These are phyloP conservation scores for Podospora comata DNA, from an alignment of 495 filamentous ascomycete genomes.

Conservation along the genomic window DNA sequence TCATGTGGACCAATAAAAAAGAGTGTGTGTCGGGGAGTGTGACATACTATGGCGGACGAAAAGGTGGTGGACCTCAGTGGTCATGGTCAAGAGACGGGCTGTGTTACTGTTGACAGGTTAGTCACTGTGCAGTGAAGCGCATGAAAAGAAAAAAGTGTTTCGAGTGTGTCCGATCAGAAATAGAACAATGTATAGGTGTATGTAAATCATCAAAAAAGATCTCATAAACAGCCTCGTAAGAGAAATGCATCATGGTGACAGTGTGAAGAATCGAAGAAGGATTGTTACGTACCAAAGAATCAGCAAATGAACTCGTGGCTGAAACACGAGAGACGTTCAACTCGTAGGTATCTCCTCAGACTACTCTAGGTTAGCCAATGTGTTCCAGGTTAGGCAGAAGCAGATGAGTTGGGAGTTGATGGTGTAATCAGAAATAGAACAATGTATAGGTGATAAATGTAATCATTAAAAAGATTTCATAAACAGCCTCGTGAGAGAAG, in stretches of 20 bases:
- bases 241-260: conserved; percentile 5
- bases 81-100: too few relatives aligned
- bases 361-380: neutral
- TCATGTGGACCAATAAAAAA: neutral
- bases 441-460: conserved; percentile 16
- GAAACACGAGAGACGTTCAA: neutral
- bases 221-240: conserved; percentile 4
- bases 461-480: conserved; percentile 23
- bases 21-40: neutral
- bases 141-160: neutral
- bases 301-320: neutral
- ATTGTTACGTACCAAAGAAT: neutral
- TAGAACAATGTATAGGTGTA: conserved; percentile 7
- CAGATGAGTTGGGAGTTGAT: neutral
- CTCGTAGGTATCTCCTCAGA: neutral
- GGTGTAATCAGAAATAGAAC: conserved; percentile 1
- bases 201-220: neutral
- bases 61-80: too few relatives aligned
- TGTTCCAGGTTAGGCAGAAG: neutral
- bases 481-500: conserved; percentile 26
- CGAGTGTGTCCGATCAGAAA: neutral
- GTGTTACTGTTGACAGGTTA: too few relatives aligned
- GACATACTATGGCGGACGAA: too few relatives aligned
- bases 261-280: neutral
- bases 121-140: too few relatives aligned